Conservation (phyloP, 768 basidiomycete species). For the Exidia glandulosa region DNA sequence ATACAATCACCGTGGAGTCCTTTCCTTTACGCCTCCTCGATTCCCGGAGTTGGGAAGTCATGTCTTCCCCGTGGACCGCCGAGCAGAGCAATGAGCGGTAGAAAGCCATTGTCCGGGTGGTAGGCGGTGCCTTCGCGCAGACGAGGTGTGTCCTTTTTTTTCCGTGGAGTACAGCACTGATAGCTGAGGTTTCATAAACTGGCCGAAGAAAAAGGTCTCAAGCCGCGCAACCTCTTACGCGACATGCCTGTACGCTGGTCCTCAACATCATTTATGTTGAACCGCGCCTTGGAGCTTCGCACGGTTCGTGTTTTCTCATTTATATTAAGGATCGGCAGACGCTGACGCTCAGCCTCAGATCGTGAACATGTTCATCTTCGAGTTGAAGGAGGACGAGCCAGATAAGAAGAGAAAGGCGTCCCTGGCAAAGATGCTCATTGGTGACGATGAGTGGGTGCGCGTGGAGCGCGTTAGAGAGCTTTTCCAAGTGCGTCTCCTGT, state of each 20-base stretch:
- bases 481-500: slow-evolving; percentile 12
- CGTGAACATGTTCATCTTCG: slow-evolving; percentile 14
- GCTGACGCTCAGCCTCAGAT: background rate
- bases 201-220: too few relatives aligned
- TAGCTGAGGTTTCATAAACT: too few relatives aligned
- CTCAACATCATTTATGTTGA: slow-evolving; percentile 23
- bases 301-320: slow-evolving; percentile 4
- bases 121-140: too few relatives aligned
- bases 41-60: too few relatives aligned
- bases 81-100: too few relatives aligned
- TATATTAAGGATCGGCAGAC: too few relatives aligned
- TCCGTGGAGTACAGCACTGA: too few relatives aligned
- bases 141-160: too few relatives aligned
- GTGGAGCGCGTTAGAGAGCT: slow-evolving; percentile 12
- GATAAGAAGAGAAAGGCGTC: slow-evolving; percentile 16
- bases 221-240: slow-evolving; percentile 10
- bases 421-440: slow-evolving; percentile 11
- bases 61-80: too few relatives aligned
- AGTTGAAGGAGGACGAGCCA: slow-evolving; percentile 15
- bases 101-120: too few relatives aligned
- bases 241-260: slow-evolving; percentile 24
- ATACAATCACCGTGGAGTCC: too few relatives aligned
- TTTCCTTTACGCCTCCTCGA: too few relatives aligned
- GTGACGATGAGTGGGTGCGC: slow-evolving; percentile 15
- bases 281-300: slow-evolving; percentile 8